Evolutionary conservation across 73 alveolate genomes (phyloP).

Genomic region (Stentor roeselii): DNA sequence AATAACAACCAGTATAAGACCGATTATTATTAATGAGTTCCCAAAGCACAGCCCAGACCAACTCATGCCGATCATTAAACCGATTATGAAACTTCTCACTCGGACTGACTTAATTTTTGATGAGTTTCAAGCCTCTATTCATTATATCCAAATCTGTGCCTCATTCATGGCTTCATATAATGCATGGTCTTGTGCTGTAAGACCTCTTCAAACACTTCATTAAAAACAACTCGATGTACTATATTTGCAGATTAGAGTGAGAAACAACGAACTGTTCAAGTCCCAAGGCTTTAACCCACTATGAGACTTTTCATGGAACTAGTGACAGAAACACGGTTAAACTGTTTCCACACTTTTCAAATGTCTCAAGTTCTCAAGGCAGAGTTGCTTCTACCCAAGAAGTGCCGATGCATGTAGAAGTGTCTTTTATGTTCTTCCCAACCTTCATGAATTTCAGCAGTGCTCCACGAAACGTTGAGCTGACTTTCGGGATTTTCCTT

Average conservation of each 20-base stretch:
- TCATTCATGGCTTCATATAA: background rate
- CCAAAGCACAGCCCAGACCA: background rate
- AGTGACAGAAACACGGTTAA: background rate
- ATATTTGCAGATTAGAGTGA: background rate
- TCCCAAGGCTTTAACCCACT: background rate
- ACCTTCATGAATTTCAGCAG: slow-evolving; percentile 26
- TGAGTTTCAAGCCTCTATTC: background rate
- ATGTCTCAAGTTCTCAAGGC: background rate
- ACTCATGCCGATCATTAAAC: background rate
- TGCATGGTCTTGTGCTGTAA: background rate
- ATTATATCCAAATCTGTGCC: background rate
- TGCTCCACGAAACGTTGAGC: background rate
- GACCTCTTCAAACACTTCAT: background rate
- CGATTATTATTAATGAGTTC: background rate
- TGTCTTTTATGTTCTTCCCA: background rate
- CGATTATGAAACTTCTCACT: background rate
- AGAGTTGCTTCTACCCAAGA: background rate
- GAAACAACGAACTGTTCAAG: background rate
- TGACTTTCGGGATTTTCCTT: slow-evolving; percentile 37
- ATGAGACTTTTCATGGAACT: background rate
- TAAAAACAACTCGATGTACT: background rate
- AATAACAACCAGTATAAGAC: background rate
- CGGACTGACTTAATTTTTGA: background rate
- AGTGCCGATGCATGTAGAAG: background rate
- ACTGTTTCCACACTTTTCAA: background rate